A percentile compares a stretch with the other conserved stretches of the same genome.
These are phyloP conservation scores for Plasmodium fragile DNA, from an alignment of 169 alveolate genomes.

Conservation along the genomic window DNA sequence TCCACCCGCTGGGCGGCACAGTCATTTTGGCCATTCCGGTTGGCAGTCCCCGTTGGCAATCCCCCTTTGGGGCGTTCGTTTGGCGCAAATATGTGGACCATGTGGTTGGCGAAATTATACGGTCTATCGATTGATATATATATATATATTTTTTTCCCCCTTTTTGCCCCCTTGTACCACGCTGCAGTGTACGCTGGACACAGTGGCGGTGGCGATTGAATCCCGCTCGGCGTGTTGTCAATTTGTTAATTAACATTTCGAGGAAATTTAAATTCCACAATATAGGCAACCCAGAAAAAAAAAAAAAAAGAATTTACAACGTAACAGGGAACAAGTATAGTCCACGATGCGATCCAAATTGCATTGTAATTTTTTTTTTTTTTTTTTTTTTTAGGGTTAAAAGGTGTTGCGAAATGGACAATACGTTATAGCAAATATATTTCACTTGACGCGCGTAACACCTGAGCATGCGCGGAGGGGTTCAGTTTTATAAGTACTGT, in stretches of 20 bases:
- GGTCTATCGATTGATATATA: background rate
- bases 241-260: background rate
- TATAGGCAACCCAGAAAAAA: background rate
- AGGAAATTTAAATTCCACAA: background rate
- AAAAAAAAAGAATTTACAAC: background rate
- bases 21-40: background rate
- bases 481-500: background rate
- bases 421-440: background rate
- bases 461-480: background rate
- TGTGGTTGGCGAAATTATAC: background rate
- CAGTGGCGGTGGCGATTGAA: background rate
- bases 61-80: background rate
- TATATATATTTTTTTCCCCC: background rate
- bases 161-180: background rate
- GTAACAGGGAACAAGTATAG: background rate
- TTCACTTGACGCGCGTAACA: background rate
- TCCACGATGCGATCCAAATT: background rate
- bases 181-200: too few relatives aligned
- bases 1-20: background rate
- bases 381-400: background rate
- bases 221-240: background rate
- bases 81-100: background rate
- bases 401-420: background rate
- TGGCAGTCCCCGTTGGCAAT: background rate
- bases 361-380: background rate